These are phyloP conservation scores for Penicillium paradoxum DNA, from an alignment of 495 filamentous ascomycete genomes.

Conservation along the genomic window DNA sequence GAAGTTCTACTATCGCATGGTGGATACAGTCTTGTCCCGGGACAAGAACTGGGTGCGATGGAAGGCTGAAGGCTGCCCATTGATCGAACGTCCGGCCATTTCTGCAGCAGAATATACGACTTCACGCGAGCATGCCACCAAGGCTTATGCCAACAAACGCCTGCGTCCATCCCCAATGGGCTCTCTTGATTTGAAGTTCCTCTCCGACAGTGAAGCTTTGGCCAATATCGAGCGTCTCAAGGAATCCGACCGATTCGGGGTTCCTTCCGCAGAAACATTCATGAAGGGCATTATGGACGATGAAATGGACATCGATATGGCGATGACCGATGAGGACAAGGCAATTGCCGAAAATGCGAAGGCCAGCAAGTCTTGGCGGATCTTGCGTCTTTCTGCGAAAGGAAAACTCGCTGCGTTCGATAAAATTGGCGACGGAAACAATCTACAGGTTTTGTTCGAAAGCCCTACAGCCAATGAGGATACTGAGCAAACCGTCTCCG, in stretches of 20 bases:
- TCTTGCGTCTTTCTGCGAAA: conserved; percentile 70
- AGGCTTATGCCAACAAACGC: conserved; percentile 60
- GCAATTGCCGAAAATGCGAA: conserved; percentile 60
- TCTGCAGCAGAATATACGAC: conserved; percentile 58
- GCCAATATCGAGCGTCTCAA: conserved; percentile 56
- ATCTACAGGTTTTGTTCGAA: conserved; percentile 52
- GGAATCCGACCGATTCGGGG: conserved; percentile 45
- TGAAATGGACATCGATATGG: conserved; percentile 80
- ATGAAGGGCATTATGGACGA: conserved; percentile 59
- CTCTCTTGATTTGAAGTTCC: conserved; percentile 68
- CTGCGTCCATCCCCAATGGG: conserved; percentile 63
- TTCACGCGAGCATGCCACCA: conserved; percentile 58
- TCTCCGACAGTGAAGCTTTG: conserved; percentile 56
- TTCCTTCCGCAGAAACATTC: conserved; percentile 54
- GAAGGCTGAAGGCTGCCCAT: conserved; percentile 90
- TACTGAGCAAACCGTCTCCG: background rate
- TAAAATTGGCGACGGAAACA: conserved; percentile 76
- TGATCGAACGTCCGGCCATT: conserved; percentile 71
- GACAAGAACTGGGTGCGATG: conserved; percentile 98
- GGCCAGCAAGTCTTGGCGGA: conserved; percentile 83
- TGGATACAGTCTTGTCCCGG: conserved; percentile 87
- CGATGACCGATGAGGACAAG: conserved; percentile 64
- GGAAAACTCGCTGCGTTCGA: conserved; percentile 72
- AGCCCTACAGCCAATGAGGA: conserved; percentile 25
- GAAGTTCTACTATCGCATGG: conserved; percentile 89